These are phyloP conservation scores for Penicillium sp. DNA, from an alignment of 2,329 filamentous ascomycete genomes.

Conservation along the genomic window DNA sequence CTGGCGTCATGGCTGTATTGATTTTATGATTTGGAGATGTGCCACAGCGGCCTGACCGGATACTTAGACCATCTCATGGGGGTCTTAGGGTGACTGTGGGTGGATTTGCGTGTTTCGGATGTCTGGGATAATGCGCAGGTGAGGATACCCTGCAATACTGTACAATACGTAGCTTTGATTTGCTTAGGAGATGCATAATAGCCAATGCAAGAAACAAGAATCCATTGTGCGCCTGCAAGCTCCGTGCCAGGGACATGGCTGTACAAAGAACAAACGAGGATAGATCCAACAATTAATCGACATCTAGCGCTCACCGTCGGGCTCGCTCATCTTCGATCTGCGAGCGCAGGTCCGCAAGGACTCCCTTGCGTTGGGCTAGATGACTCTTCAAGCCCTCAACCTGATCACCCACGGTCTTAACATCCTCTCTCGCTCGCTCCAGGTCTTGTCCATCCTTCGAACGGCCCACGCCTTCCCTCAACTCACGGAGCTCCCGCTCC, in stretches of 20 bases:
- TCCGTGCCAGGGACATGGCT: conserved; percentile 35
- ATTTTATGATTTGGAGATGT: not conserved
- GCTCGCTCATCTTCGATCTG: conserved; percentile 86
- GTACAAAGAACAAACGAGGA: conserved; percentile 23
- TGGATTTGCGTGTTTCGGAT: not conserved
- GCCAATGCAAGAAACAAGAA: conserved; percentile 12
- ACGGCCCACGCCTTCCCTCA: conserved; percentile 59
- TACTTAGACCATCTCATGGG: not conserved
- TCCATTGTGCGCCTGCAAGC: conserved; percentile 34
- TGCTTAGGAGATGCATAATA: not conserved
- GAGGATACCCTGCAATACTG: not conserved
- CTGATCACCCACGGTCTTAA: conserved; percentile 89
- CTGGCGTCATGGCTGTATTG: not conserved
- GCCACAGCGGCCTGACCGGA: not conserved
- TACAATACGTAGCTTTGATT: conserved; percentile 1
- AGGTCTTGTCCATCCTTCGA: conserved; percentile 67
- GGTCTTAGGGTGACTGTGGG: not conserved
- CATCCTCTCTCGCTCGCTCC: conserved; percentile 77
- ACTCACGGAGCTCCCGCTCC: conserved; percentile 70
- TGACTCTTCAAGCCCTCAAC: conserved; percentile 86
- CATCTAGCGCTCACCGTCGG: conserved; percentile 34
- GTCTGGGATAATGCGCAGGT: not conserved
- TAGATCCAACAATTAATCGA: not conserved
- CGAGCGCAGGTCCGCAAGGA: conserved; percentile 71
- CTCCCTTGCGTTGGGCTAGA: conserved; percentile 70